Evolutionary conservation across 2,329 filamentous ascomycete genomes (phyloP).

Genomic region (Pochonia chlamydosporia): DNA sequence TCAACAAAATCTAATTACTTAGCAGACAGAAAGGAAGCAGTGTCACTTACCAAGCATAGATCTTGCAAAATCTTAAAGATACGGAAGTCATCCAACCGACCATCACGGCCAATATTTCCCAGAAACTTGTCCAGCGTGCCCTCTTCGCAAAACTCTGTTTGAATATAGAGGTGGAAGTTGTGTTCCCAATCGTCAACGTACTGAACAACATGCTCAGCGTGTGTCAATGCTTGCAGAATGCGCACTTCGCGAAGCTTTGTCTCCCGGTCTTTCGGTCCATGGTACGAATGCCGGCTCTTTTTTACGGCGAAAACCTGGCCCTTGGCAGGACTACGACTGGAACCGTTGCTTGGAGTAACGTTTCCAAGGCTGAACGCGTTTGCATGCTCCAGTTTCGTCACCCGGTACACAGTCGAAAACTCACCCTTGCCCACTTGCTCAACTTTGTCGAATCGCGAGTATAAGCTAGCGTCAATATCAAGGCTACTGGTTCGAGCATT

Average conservation of each 20-base stretch:
- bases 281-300: constrained; percentile 77
- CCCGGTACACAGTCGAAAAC: constrained; percentile 88
- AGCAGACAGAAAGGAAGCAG: neutral
- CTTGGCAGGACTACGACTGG: constrained; percentile 48
- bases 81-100: constrained; percentile 88
- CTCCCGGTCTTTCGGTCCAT: constrained; percentile 73
- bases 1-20: neutral
- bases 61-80: constrained; percentile 98
- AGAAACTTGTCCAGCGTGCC: constrained; percentile 86
- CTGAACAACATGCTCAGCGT: constrained; percentile 79
- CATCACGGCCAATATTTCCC: constrained; percentile 72
- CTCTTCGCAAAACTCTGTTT: constrained; percentile 95
- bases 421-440: constrained; percentile 80
- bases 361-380: constrained; percentile 33
- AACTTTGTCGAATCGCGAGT: constrained; percentile 72
- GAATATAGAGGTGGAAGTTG: constrained; percentile 83
- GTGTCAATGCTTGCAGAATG: constrained; percentile 68
- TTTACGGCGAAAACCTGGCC: constrained; percentile 83
- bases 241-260: constrained; percentile 79
- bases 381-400: constrained; percentile 40
- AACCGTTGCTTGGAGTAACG: constrained; percentile 37
- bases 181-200: constrained; percentile 86
- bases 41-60: constrained; percentile 63
- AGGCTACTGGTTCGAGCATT: constrained; percentile 66
- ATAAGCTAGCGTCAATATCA: constrained; percentile 64